Base-by-base conservation (phyloP, 2,329 filamentous ascomycete species). In the Coniochaeta sp. region DNA sequence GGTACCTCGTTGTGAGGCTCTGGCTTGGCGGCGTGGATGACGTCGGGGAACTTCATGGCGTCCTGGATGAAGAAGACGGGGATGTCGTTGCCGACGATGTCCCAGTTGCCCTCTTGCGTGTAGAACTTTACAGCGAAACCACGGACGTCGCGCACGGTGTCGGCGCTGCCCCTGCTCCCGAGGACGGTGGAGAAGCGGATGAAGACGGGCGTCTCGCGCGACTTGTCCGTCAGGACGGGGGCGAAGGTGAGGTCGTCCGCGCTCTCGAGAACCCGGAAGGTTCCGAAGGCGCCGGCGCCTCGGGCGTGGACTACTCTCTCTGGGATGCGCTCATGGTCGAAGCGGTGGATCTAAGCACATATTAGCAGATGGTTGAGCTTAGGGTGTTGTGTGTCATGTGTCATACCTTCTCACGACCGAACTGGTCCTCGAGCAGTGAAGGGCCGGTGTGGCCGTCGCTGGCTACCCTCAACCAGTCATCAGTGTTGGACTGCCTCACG, bases 71-170 rank as follows among this genome's bases (percentile, higher is more conserved):
- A 89, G 67, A 89, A 88, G 12, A 89, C 82, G 0, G 85, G 83
- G 42, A 87, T 87, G 57, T 89, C 83, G 68, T 90, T 89, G 30
- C 84, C 85, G 2, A 87, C 82, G 27, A 87, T 73, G 56, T 89
- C 86, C 82, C 84, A 89, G 58, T 88, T 90, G 4, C 87, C 87
- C 60, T 91, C 87, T 0, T 86, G 71, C 0, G 87, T 91, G 63
- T 91, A 91, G 61, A 89, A 83, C 66, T 89, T 89, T 56, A 89
- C 68, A 0, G 88, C 87, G 56, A 92, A 94, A 1, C 89, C 88
- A 32, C 87, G 81, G 2, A 91, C 86, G 71, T 94, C 88, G n/a
- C 89, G 81, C 1, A 91, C 88, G 0, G 87, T 91, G 63, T 94
- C 89, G 6, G 87, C 86, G 49, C 84, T 88, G 12, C 88, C 89